Base-by-base conservation (phyloP, 306 rosid species). In the Acmispon strigosus region DNA sequence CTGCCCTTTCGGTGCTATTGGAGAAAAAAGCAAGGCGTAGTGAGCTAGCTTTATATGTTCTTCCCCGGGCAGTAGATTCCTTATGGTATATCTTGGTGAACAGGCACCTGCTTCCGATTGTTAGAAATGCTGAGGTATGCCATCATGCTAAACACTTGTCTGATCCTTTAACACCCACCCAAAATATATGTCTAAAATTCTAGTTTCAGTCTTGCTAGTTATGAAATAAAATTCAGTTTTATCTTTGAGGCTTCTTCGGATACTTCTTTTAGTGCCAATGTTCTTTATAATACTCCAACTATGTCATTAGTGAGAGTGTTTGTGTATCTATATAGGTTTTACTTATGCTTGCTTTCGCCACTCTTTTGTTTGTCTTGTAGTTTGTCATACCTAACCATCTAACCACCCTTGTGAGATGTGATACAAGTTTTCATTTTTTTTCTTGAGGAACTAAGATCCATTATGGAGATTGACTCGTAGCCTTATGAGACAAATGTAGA, bases 11-110 rank as follows among this genome's bases (percentile, higher is more conserved):
- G 13, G 97, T 90, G 51, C 69, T 89, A 67, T 69, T 93, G 83
- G 98, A 93, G 89, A 93, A 88, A 81, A 93, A 93, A 74, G 82
- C 86, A 24, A 88, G 92, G 87, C 94, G 98, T 37, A 85, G 92
- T 63, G 98, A 93, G 81, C 97, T 90, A 80, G 98, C 98, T 74
- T 75, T 90, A 27, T 93, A 93, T 81, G 98, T 93, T 84, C 97
- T 93, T 84, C 98, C 98, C 37, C 85, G 97, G 53, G 90, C 98
- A 7, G 98, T 82, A 76, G 98, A 87, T 56, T 93, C 98, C 24
- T 79, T 89, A 81, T 93, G 98, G 98, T 84, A 82, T 82, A 90
- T 93, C 81, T 78, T 86, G 87, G 96, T 87, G 65, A 94, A 94
- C 69, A 96, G 96, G 77, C 94, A 90, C 79, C 76, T 90, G 61